These are phyloP conservation scores for Fusarium verrucosum DNA, from an alignment of 2,329 filamentous ascomycete species.

Conservation along the genomic window DNA sequence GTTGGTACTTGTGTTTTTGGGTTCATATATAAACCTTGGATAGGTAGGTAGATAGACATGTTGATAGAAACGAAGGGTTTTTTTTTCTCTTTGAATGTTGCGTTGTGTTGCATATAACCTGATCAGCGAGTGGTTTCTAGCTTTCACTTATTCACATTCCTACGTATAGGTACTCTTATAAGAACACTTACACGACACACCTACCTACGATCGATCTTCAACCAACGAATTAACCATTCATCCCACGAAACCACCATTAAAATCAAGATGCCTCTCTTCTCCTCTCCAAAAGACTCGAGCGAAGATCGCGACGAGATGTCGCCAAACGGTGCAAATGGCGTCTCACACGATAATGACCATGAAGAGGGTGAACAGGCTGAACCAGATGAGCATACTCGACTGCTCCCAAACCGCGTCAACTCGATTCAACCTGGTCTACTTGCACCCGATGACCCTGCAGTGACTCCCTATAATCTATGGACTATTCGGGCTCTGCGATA, in stretches of 20 bases:
- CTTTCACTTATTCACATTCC: neutral
- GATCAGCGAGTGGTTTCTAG: conserved; percentile 3
- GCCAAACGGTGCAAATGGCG: conserved; percentile 20
- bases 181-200: neutral
- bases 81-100: conserved; percentile 7
- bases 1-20: neutral
- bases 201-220: neutral
- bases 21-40: conserved; percentile 27
- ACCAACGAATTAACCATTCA: neutral
- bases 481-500: conserved; percentile 83
- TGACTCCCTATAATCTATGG: conserved; percentile 96
- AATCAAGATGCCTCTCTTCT: conserved; percentile 51
- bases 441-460: conserved; percentile 56
- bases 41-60: neutral
- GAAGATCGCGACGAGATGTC: conserved; percentile 22
- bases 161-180: too few species aligned
- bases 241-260: neutral
- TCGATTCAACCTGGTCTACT: conserved; percentile 51
- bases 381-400: conserved; percentile 66
- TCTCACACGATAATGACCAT: neutral
- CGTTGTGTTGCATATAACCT: conserved; percentile 6
- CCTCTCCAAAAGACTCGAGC: conserved; percentile 39
- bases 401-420: conserved; percentile 75
- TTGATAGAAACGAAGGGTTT: neutral
- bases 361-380: conserved; percentile 44